phyloP scores from a whole-genome alignment of 768 basidiomycete genomes.

The Leucocoprinus sp. region DNA sequence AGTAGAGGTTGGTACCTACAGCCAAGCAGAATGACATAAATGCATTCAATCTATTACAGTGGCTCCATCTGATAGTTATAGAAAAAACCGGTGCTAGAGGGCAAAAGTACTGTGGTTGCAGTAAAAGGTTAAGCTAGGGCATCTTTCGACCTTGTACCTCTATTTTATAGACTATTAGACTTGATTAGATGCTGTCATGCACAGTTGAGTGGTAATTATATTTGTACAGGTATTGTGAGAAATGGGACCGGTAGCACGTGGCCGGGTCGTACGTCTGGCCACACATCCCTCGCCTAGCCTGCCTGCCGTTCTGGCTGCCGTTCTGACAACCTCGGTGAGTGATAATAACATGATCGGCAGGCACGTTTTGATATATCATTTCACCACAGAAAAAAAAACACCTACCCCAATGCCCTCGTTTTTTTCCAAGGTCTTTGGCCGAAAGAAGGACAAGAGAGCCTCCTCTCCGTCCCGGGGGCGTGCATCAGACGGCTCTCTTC shows the following conservation, averaged over 20 bases:
- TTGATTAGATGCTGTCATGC: too few relatives aligned
- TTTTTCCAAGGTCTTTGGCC: conserved; percentile 70
- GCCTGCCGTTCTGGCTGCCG: conserved; percentile 6
- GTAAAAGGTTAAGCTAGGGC: too few relatives aligned
- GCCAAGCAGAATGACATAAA: too few relatives aligned
- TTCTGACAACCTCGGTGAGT: conserved; percentile 7
- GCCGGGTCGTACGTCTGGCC: neutral
- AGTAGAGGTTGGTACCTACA: too few relatives aligned
- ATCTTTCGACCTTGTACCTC: too few relatives aligned
- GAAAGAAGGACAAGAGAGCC: conserved; percentile 54
- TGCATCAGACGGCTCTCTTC: conserved; percentile 36
- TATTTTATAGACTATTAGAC: too few relatives aligned
- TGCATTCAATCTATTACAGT: too few relatives aligned
- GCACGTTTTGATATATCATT: conserved; percentile 10
- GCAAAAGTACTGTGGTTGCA: too few relatives aligned
- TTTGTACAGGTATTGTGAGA: too few relatives aligned
- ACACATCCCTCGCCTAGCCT: neutral
- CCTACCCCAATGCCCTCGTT: conserved; percentile 57
- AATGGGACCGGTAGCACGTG: conserved; percentile 5
- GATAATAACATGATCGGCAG: neutral
- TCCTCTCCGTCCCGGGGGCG: conserved; percentile 23
- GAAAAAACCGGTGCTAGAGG: too few relatives aligned
- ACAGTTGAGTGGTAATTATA: too few relatives aligned
- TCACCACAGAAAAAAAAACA: conserved; percentile 15
- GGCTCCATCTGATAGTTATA: too few relatives aligned